Conservation (phyloP, 1,139 yeast species). For the Geotrichum candidum region DNA sequence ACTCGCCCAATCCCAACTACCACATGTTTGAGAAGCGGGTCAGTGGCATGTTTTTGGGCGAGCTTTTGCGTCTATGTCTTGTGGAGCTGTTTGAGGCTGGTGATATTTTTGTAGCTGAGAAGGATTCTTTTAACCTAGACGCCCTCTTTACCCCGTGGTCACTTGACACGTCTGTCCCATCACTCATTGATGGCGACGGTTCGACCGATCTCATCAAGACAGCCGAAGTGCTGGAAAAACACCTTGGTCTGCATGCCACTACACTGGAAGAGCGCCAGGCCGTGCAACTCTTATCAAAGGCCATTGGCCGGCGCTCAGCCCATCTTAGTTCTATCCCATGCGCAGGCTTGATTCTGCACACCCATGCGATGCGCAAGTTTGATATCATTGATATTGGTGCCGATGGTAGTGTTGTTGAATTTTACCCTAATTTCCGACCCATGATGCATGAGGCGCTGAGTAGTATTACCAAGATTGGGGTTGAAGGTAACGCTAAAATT, state of each 20-base stretch:
- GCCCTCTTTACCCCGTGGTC: slow-evolving; percentile 61
- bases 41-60: slow-evolving; percentile 92
- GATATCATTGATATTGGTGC: slow-evolving; percentile 83
- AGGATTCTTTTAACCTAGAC: slow-evolving; percentile 43
- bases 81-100: slow-evolving; percentile 47
- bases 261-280: slow-evolving; percentile 61
- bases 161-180: slow-evolving; percentile 73
- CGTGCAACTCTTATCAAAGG: slow-evolving; percentile 65
- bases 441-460: slow-evolving; percentile 71
- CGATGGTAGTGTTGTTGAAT: slow-evolving; percentile 90
- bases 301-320: slow-evolving; percentile 81
- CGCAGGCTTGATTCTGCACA: slow-evolving; percentile 64
- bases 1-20: slow-evolving; percentile 75
- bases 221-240: not conserved
- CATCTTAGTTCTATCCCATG: slow-evolving; percentile 80
- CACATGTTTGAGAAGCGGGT: slow-evolving; percentile 92
- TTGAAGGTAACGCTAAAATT: slow-evolving; percentile 62
- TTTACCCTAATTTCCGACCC: slow-evolving; percentile 79
- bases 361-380: slow-evolving; percentile 46
- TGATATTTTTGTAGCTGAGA: slow-evolving; percentile 9
- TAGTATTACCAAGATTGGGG: slow-evolving; percentile 44
- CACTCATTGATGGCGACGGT: slow-evolving; percentile 77
- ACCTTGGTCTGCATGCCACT: slow-evolving; percentile 35
- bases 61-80: slow-evolving; percentile 66
- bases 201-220: slow-evolving; percentile 64